phyloP scores from a whole-genome alignment of 805 yeast species.

The Metschnikowia corniflorae region DNA sequence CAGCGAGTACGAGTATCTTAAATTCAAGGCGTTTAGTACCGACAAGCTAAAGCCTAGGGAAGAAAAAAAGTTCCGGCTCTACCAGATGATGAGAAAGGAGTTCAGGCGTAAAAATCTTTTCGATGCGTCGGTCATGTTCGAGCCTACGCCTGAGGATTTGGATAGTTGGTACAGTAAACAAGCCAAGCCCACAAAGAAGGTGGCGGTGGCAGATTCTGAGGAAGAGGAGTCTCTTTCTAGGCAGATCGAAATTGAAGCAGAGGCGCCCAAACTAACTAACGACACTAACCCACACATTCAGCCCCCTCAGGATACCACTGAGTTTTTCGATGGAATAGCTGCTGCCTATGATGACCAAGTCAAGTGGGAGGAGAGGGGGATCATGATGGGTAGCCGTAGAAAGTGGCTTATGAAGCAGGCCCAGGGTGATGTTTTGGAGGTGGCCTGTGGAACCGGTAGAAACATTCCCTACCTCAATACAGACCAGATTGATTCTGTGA shows the following conservation, averaged over 20 bases:
- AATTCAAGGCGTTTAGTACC: conserved; percentile 54
- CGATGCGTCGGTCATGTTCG: conserved; percentile 32
- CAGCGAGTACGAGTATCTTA: conserved; percentile 61
- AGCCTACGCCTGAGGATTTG: conserved; percentile 40
- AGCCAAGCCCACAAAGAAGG: conserved; percentile 22
- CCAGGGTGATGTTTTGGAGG: conserved; percentile 88
- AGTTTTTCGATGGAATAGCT: conserved; percentile 74
- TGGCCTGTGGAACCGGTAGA: conserved; percentile 95
- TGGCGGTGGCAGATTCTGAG: conserved; percentile 23
- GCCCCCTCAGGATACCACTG: conserved; percentile 77
- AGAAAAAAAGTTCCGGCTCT: conserved; percentile 54
- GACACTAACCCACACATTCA: conserved; percentile 45
- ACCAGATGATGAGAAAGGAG: conserved; percentile 51
- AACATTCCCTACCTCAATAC: conserved; percentile 69
- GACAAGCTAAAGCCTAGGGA: conserved; percentile 65
- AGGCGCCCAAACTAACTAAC: conserved; percentile 28
- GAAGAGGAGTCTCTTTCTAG: conserved; percentile 9
- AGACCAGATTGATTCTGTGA: conserved; percentile 60
- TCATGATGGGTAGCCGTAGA: conserved; percentile 61
- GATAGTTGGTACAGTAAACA: conserved; percentile 40
- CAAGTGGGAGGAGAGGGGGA: conserved; percentile 65
- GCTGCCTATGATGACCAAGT: conserved; percentile 76
- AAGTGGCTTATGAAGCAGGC: conserved; percentile 76
- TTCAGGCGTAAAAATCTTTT: conserved; percentile 38
- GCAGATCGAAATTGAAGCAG: conserved; percentile 11